These are phyloP conservation scores for Kodamaea sagamina DNA, from an alignment of 805 yeast species.

Conservation along the genomic window DNA sequence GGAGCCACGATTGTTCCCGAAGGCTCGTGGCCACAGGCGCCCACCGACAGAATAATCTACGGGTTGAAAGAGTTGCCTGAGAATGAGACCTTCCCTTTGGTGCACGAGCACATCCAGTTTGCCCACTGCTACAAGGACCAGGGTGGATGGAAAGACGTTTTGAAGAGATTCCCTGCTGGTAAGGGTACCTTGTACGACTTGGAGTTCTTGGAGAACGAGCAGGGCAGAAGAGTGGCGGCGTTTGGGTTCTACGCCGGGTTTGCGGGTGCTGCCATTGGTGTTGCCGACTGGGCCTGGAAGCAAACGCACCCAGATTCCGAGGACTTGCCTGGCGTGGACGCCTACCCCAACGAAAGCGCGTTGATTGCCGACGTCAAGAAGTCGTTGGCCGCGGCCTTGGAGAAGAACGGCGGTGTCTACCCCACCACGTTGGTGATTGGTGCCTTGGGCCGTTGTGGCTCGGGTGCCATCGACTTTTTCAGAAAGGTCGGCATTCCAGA, in stretches of 20 bases:
- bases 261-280: slow-evolving; percentile 98
- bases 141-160: slow-evolving; percentile 94
- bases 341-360: slow-evolving; percentile 77
- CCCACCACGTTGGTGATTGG: slow-evolving; percentile 92
- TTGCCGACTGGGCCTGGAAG: slow-evolving; percentile 92
- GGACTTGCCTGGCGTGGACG: slow-evolving; percentile 76
- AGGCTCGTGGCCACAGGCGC: slow-evolving; percentile 93
- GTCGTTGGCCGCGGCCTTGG: slow-evolving; percentile 56
- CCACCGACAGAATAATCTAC: slow-evolving; percentile 82
- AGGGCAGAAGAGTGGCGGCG: slow-evolving; percentile 98
- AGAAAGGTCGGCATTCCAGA: slow-evolving; percentile 87
- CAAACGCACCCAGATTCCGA: slow-evolving; percentile 66
- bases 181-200: slow-evolving; percentile 89
- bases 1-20: slow-evolving; percentile 91
- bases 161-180: slow-evolving; percentile 87
- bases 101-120: slow-evolving; percentile 96
- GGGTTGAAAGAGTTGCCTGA: slow-evolving; percentile 97
- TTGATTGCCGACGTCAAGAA: slow-evolving; percentile 71
- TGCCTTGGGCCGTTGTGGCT: slow-evolving; percentile 98
- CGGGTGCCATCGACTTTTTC: slow-evolving; percentile 90
- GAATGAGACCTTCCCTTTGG: slow-evolving; percentile 81
- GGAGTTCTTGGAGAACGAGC: slow-evolving; percentile 91
- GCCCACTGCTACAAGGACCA: slow-evolving; percentile 99
- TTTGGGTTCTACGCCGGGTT: slow-evolving; percentile 99
- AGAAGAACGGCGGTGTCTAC: slow-evolving; percentile 57